Evolutionary conservation across 2,329 filamentous ascomycete genomes (phyloP).

Genomic region (Xylariaceae sp.): DNA sequence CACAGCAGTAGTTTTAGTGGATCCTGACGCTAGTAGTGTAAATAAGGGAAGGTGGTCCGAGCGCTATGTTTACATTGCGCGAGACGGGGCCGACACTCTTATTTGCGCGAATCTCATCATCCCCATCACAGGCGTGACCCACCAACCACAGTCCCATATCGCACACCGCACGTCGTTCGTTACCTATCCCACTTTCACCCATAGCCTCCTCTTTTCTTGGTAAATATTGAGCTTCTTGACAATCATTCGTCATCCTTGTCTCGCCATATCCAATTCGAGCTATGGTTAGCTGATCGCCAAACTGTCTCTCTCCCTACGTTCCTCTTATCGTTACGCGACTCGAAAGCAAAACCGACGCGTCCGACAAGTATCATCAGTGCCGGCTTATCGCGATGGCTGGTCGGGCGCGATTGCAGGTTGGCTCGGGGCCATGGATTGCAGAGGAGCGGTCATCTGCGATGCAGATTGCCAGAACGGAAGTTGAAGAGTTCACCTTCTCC

Average conservation of each 20-base stretch:
- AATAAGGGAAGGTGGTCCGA: slow-evolving; percentile 22
- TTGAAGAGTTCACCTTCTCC: slow-evolving; percentile 89
- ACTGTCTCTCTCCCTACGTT: not conserved
- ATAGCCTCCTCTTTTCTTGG: not conserved
- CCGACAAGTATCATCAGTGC: slow-evolving; percentile 2
- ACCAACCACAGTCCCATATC: slow-evolving; percentile 7
- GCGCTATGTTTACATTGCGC: slow-evolving; percentile 30
- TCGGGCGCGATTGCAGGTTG: slow-evolving; percentile 61
- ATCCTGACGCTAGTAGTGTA: not conserved
- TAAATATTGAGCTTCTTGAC: slow-evolving; percentile 7
- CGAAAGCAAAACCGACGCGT: slow-evolving; percentile 27
- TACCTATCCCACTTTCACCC: not conserved
- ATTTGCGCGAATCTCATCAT: slow-evolving; percentile 12
- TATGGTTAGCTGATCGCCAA: slow-evolving; percentile 25
- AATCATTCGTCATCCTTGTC: slow-evolving; percentile 5
- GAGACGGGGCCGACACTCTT: slow-evolving; percentile 3
- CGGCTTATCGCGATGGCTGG: slow-evolving; percentile 32
- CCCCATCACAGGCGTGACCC: slow-evolving; percentile 10
- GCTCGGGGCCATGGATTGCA: slow-evolving; percentile 78
- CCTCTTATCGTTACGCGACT: slow-evolving; percentile 14
- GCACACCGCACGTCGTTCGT: slow-evolving; percentile 13
- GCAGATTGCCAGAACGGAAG: slow-evolving; percentile 72
- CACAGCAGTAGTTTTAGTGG: slow-evolving; percentile 2
- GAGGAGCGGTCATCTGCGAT: slow-evolving; percentile 77
- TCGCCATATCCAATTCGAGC: slow-evolving; percentile 8